These are phyloP conservation scores for Astrephomene gubernaculifera DNA, from an alignment of 139 green algal genomes.

Conservation along the genomic window DNA sequence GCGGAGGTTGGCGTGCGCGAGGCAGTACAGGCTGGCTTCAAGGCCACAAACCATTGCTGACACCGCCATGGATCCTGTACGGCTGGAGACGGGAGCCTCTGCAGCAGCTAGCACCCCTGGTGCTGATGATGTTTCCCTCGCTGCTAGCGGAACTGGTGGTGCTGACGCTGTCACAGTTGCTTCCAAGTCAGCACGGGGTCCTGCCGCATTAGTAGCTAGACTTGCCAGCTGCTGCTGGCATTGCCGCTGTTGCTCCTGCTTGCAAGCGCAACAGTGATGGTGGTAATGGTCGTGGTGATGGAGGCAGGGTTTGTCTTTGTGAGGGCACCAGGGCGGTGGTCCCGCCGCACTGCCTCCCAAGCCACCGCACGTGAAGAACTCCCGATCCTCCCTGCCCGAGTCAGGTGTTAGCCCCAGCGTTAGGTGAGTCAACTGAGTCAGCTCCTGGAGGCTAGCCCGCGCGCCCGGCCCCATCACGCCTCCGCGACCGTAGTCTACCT, in stretches of 20 bases:
- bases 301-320: not conserved
- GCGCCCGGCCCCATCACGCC: not conserved
- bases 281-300: constrained; percentile 11
- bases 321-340: not conserved
- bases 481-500: not conserved
- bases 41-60: not conserved
- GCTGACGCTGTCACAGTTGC: too few species aligned
- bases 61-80: too few species aligned
- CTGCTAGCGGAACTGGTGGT: too few species aligned
- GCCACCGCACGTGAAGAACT: too few species aligned
- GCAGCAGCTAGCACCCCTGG: too few species aligned
- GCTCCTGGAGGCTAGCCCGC: not conserved
- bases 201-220: too few species aligned
- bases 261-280: too few species aligned
- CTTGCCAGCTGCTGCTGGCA: not conserved
- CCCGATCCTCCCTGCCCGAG: not conserved
- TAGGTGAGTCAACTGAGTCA: constrained; percentile 12
- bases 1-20: not conserved
- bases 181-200: too few species aligned
- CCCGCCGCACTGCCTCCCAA: too few species aligned
- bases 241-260: not conserved
- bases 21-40: constrained; percentile 19
- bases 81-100: too few species aligned
- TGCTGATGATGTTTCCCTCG: too few species aligned
- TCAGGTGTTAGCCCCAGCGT: not conserved